These are phyloP conservation scores for Gyromitra esculenta DNA, from an alignment of 2,329 filamentous ascomycete species.

Conservation along the genomic window DNA sequence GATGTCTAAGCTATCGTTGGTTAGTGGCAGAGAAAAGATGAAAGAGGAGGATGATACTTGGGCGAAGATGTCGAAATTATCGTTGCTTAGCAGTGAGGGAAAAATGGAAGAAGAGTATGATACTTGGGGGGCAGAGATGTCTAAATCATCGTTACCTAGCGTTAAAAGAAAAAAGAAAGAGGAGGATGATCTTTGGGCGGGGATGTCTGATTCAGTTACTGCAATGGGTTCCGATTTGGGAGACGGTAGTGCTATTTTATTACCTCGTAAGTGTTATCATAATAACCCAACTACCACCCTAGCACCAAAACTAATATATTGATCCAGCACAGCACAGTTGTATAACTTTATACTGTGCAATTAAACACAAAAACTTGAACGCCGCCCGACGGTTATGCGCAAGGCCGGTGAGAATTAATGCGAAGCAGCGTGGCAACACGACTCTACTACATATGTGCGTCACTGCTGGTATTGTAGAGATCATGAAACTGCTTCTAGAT, in stretches of 20 bases:
- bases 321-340: neutral
- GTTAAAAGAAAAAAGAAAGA: too few species aligned
- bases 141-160: too few species aligned
- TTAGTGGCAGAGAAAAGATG: too few species aligned
- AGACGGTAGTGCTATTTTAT: neutral
- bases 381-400: neutral
- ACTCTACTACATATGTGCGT: slow-evolving; percentile 1
- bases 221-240: neutral
- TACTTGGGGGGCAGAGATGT: too few species aligned
- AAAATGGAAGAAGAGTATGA: too few species aligned
- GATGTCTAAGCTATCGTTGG: too few species aligned
- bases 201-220: neutral
- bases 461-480: neutral
- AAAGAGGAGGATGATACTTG: too few species aligned
- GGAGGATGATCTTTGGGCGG: slow-evolving; percentile 16
- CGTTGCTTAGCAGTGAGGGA: too few species aligned
- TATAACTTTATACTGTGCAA: slow-evolving; percentile 3
- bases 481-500: neutral
- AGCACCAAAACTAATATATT: neutral
- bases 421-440: neutral
- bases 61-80: too few species aligned
- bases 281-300: neutral
- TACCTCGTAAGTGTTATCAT: neutral
- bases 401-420: neutral
- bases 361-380: neutral